Evolutionary conservation across 495 filamentous ascomycete species (phyloP), one percentile per base, ranked within the genome.

Genomic region (Aspergillus bridgeri): DNA sequence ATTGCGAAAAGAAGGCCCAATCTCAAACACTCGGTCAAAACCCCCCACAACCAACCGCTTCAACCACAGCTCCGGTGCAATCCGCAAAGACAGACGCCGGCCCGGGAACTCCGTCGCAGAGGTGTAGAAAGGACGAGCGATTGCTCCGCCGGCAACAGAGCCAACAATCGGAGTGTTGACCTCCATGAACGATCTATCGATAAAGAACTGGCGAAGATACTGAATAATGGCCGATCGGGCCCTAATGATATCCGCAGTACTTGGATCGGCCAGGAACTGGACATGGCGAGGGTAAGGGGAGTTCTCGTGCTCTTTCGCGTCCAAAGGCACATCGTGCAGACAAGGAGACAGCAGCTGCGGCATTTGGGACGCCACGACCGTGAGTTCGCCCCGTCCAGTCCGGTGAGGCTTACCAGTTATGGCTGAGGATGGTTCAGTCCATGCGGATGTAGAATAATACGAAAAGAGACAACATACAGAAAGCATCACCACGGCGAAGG

Each of bases 1-100:
- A 74, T 98, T 98, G 45, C 94, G 86, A 72, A 98, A 98, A 25
- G 88, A 88, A 29, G 89, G 86, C 20, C 95, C 94, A 62, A 98
- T 90, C 75, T 98, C 94, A 68, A 94, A 98, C 25, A 98, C 83
- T 53, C 81, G 81, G 59, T 91, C 87, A 62, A 97, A 87, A n/a
- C 92, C 92, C 49, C 92, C 93, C 5, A 98, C 82, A 7, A 98
- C 83, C 58, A 98, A 75, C 57, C 92, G 83, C 78, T 98, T 98
- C 61, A 98, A 79, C 89, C 90, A 98, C 15, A 98, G 75, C 73
- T 98, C 94, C 6, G 95, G 94, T 2, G 94, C 95, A 60, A 98
- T 92, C 43, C 91, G 75, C 57, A 98, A 73, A 11, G 88, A 81
- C 19, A 98, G 73, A 57, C 83, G 71, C 43, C 81, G 86, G 20